Evolutionary conservation across 1,284 basidiomycete species (phyloP), one percentile per base, ranked within the genome.

Genomic region (Heterobasidion annosum): DNA sequence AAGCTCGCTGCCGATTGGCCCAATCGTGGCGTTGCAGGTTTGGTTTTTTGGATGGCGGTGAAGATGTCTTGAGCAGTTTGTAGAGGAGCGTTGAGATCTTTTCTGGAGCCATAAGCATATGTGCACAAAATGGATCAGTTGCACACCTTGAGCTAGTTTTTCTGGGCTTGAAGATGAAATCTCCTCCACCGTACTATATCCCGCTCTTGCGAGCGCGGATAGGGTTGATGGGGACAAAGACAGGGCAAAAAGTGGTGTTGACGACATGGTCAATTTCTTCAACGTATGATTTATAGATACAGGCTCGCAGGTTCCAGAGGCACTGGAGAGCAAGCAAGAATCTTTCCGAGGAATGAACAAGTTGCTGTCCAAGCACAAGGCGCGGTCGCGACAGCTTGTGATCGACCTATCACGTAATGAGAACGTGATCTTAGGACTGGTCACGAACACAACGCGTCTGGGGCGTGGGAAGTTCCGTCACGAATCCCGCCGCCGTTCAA

Each of bases 1-100:
- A 85, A 68, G 1, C 69, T 66, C 33, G 82, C 75, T 2, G 76
- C 84, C 6, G 82, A 75, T 65, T 83, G 84, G 45, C 81, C 81
- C 56, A 77, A 65, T 37, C n/a, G 68, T 10, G 37, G n/a, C 8
- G 12, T 40, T 40, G 37, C 12, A 56, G 3, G 62, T 34, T 60
- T 62, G 34, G 65, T 62, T 33, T 58, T 57, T 61, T 75, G 72
- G 8, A 72, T 69, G n/a, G 69, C 65, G 13, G 67, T 64, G 40
- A 79, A 68, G 57, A 83, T 65, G 3, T 68, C 67, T 61, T 75
- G 72, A 4, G 74, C 74, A 34, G 73, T 70, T 35, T 66, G 59
- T 8, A 74, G 60, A 47, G 76, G 61, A 53, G 81, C 71, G 25
- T 71, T 68, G n/a, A 80, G 67, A 34, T 79, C 81, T 83, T 54